phyloP scores from a whole-genome alignment of 2,329 filamentous ascomycete genomes.

The Mollisia scopiformis region DNA sequence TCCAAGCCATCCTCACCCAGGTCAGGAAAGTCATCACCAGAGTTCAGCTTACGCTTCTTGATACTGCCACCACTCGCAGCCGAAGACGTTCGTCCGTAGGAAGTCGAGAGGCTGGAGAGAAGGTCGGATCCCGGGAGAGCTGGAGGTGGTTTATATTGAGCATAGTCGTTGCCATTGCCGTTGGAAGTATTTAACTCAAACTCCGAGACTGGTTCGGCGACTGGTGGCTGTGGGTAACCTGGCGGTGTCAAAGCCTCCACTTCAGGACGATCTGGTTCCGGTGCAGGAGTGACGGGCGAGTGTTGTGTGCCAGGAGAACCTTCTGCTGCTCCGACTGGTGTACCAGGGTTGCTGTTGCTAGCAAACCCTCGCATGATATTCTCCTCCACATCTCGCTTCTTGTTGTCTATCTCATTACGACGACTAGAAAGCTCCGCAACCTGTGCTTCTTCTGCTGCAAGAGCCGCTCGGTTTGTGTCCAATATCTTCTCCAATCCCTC shows the following conservation, averaged over 20 bases:
- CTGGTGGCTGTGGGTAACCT: slow-evolving; percentile 51
- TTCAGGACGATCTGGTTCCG: slow-evolving; percentile 74
- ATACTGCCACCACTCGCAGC: slow-evolving; percentile 34
- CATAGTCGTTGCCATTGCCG: slow-evolving; percentile 9
- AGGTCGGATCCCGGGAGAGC: slow-evolving; percentile 39
- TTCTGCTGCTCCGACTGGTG: slow-evolving; percentile 45
- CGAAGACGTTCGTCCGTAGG: slow-evolving; percentile 34
- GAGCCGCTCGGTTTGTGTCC: slow-evolving; percentile 68
- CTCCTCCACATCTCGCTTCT: slow-evolving; percentile 88
- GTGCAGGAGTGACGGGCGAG: slow-evolving; percentile 46
- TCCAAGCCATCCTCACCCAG: slow-evolving; percentile 56
- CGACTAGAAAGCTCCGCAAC: slow-evolving; percentile 66
- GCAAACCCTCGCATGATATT: slow-evolving; percentile 85
- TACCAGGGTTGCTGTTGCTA: slow-evolving; percentile 55
- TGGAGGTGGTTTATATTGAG: slow-evolving; percentile 20
- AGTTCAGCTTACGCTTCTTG: slow-evolving; percentile 51
- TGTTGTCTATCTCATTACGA: slow-evolving; percentile 73
- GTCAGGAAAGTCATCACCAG: slow-evolving; percentile 48
- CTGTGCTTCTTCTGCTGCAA: slow-evolving; percentile 71
- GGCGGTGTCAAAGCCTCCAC: slow-evolving; percentile 89
- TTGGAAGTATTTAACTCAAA: slow-evolving; percentile 43
- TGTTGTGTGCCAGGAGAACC: slow-evolving; percentile 38
- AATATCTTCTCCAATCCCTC: slow-evolving; percentile 82
- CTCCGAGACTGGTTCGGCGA: slow-evolving; percentile 35
- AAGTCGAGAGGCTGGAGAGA: slow-evolving; percentile 40